Conservation (phyloP, 2,329 filamentous ascomycete species). For the Beauveria caledonica region DNA sequence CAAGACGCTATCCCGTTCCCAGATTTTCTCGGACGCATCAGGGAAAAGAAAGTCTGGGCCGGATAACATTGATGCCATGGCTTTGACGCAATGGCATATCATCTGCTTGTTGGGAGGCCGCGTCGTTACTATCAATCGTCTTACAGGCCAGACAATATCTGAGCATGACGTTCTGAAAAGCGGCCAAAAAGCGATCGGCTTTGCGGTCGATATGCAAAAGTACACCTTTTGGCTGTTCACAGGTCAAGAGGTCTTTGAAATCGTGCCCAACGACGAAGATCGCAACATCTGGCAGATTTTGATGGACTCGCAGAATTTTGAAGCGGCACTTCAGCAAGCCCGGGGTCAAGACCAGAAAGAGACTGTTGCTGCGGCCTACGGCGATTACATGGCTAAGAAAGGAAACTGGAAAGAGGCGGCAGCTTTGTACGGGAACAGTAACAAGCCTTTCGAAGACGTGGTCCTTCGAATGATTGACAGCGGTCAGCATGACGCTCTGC, state of each 20-base stretch:
- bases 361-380: conserved; percentile 82
- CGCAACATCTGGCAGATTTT: conserved; percentile 93
- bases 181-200: conserved; percentile 70
- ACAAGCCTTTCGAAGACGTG: conserved; percentile 94
- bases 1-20: conserved; percentile 65
- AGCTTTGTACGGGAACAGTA: conserved; percentile 85
- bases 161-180: conserved; percentile 79
- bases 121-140: conserved; percentile 75
- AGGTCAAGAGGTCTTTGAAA: conserved; percentile 81
- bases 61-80: conserved; percentile 70
- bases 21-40: conserved; percentile 61
- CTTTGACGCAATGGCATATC: conserved; percentile 90
- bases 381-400: conserved; percentile 76
- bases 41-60: conserved; percentile 57
- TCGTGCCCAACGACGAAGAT: conserved; percentile 83
- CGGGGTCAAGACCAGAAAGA: conserved; percentile 76
- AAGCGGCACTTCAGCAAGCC: conserved; percentile 78
- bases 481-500: conserved; percentile 79
- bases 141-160: conserved; percentile 79
- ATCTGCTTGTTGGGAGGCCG: conserved; percentile 74
- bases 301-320: conserved; percentile 78
- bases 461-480: conserved; percentile 85
- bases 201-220: conserved; percentile 85
- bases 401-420: conserved; percentile 82
- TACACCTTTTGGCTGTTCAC: conserved; percentile 98